Evolutionary conservation across 306 rosid genomes (phyloP).

Genomic region (Senna siamea): DNA sequence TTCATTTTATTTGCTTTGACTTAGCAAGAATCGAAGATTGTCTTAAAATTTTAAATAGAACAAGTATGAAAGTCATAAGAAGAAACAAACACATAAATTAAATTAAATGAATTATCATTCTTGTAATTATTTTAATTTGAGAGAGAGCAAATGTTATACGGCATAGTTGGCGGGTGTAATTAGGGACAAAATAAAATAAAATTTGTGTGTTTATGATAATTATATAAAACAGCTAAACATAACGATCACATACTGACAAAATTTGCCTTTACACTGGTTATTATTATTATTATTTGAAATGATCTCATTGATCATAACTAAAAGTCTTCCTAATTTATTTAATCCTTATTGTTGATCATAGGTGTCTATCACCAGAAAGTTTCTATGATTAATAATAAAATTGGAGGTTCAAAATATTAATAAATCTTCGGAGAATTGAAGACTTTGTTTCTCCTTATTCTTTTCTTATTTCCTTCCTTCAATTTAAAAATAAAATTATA

Average conservation of each 20-base stretch:
- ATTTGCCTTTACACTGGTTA: slow-evolving; percentile 34
- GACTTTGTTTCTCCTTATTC: background rate
- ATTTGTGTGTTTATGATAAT: no score
- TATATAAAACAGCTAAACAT: background rate
- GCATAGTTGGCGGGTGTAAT: background rate
- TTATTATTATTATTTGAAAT: slow-evolving; percentile 11
- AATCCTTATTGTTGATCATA: slow-evolving; percentile 6
- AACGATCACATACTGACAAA: slow-evolving; percentile 35
- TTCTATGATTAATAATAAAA: slow-evolving; percentile 1
- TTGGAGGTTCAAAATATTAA: slow-evolving; percentile 11
- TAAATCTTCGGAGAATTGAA: background rate
- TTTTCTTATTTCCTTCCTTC: background rate
- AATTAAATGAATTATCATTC: no score
- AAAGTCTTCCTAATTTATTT: slow-evolving; percentile 19
- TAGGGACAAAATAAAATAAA: no score
- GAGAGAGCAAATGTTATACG: background rate
- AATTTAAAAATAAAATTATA: background rate
- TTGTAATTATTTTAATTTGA: background rate
- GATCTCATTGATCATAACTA: slow-evolving; percentile 34
- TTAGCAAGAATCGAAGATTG: background rate
- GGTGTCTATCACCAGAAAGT: slow-evolving; percentile 41
- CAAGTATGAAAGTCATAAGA: slow-evolving; percentile 5
- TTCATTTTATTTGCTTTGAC: background rate
- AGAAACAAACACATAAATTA: slow-evolving; percentile 19
- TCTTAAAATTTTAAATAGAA: slow-evolving; percentile 4